Evolutionary conservation across 2,329 filamentous ascomycete species (phyloP).

Genomic region (Xylariales sp.): DNA sequence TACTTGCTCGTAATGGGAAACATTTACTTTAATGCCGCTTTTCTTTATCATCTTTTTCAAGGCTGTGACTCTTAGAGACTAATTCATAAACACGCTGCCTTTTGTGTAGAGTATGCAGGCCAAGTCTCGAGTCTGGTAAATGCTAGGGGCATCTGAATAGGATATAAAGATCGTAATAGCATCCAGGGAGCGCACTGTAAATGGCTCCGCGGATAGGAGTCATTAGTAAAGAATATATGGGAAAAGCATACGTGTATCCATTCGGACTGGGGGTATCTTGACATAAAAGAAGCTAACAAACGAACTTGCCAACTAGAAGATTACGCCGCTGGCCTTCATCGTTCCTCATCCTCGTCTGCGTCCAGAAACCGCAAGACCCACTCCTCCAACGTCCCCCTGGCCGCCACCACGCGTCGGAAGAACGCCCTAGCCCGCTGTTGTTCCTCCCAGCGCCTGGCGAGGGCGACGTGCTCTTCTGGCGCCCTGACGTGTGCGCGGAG

Average conservation of each 20-base stretch:
- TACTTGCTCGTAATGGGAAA: background rate
- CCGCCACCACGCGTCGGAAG: constrained; percentile 54
- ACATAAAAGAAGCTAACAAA: background rate
- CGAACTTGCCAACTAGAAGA: background rate
- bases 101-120: too few relatives aligned
- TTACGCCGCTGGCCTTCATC: constrained; percentile 30
- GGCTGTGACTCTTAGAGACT: background rate
- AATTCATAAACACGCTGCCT: background rate
- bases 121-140: background rate
- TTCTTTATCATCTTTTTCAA: background rate
- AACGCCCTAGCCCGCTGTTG: constrained; percentile 51
- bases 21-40: background rate
- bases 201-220: background rate
- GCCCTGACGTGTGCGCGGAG: constrained; percentile 31
- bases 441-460: constrained; percentile 51
- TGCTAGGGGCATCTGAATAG: background rate
- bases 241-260: background rate
- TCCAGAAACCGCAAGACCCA: constrained; percentile 49
- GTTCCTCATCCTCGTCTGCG: constrained; percentile 47
- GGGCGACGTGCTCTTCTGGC: constrained; percentile 47
- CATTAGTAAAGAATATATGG: background rate
- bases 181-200: background rate
- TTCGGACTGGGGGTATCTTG: constrained; percentile 25
- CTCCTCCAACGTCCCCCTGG: constrained; percentile 49
- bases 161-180: background rate